phyloP scores from a whole-genome alignment of 805 yeast genomes.

The Lipomyces spencermartinsiae region DNA sequence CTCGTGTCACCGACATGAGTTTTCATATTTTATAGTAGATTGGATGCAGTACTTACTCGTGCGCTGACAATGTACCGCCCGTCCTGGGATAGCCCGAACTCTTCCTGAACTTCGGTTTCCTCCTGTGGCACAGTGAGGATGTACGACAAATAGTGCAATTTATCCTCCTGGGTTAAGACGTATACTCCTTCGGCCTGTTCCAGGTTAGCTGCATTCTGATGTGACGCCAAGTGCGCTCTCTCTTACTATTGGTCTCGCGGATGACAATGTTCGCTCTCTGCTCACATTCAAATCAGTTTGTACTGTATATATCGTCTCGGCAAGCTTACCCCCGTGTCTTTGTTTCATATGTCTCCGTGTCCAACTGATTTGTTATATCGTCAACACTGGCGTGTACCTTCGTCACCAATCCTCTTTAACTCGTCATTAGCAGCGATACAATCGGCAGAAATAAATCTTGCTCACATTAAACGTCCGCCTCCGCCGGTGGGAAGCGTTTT shows the following conservation, averaged over 20 bases:
- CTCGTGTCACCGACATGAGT: background rate
- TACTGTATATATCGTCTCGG: background rate
- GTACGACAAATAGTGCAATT: background rate
- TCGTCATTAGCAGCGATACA: background rate
- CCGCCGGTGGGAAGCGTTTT: conserved; percentile 12
- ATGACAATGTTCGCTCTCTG: conserved; percentile 3
- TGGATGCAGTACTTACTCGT: conserved; percentile 4
- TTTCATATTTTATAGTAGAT: background rate
- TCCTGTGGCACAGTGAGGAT: conserved; percentile 16
- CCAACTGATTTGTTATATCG: conserved; percentile 4
- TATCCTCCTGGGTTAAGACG: conserved; percentile 7
- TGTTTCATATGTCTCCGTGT: conserved; percentile 11
- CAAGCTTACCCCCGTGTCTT: conserved; percentile 19
- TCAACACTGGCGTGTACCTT: background rate
- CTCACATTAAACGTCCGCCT: conserved; percentile 13
- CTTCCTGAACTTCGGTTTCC: conserved; percentile 8
- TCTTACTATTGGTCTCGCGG: conserved; percentile 15
- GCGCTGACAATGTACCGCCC: conserved; percentile 20
- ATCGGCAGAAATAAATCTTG: background rate
- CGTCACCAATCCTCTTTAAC: conserved; percentile 7
- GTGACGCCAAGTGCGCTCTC: background rate
- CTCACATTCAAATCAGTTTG: background rate
- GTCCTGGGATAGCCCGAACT: conserved; percentile 15
- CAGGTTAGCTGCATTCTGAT: background rate
- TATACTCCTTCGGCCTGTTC: conserved; percentile 7